Evolutionary conservation across 2,329 filamentous ascomycete genomes (phyloP), one percentile per base, ranked within the genome.

Genomic region (Neofusicoccum umdonicola): DNA sequence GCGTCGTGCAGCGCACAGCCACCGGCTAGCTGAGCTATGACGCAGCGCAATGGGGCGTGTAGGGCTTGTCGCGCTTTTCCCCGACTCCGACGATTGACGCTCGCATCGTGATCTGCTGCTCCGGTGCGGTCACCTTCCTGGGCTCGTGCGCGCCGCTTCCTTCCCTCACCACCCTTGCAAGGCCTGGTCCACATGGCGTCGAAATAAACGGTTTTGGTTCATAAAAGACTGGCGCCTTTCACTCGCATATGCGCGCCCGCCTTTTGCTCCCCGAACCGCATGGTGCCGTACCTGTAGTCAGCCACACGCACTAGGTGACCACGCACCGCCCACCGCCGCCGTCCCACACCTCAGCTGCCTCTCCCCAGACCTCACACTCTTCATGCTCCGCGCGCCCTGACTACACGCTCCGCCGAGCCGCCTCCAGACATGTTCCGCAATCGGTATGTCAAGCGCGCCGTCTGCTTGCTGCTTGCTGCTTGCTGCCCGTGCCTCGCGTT

Each of bases 381-480:
- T 71, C 70, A 76, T 77, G 74, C 72, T 67, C 69, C 66, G 67
- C 62, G 64, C 66, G 65, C 64, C 60, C 62, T 69, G 66, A 68
- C 44, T 64, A 54, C 65, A 66, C 65, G 68, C 70, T 71, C 68
- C 71, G 67, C 69, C 68, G 70, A 76, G 69, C 71, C 69, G 27
- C 27, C 66, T 69, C 64, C 65, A 69, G 74, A 73, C 70, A 81
- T 82, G 80, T 82, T 82, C 76, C 78, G 79, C 69, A 81, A 82
- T 70, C 74, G 80, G 80, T 81, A 74, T 65, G 78, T 31, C 27
- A 7, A 31, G 27, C 27, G 27, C 27, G 27, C 27, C 27, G 27
- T 31, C 76, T 62, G 39, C 51, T 19, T 48, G 34, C 56, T 6
- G 39, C 51, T 19, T 48, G 34, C 56, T 11, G 27, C 39, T 47